A percentile compares a stretch with the other conserved stretches of the same genome.
phyloP scores from a whole-genome alignment of 2,329 filamentous ascomycete genomes.

The Pseudocercospora fuligena region DNA sequence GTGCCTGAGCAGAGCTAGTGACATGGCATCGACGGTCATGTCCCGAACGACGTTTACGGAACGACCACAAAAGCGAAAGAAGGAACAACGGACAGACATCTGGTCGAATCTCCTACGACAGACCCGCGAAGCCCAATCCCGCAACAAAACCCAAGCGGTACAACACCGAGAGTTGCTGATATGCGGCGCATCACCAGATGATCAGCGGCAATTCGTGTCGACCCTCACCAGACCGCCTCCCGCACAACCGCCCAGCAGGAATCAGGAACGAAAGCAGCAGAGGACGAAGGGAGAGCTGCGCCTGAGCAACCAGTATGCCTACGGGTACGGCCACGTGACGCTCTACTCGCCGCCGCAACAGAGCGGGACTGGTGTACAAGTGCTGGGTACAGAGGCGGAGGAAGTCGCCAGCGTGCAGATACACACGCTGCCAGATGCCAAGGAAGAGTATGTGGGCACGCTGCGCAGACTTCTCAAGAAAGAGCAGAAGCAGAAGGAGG shows the following conservation, averaged over 20 bases:
- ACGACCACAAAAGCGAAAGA: constrained; percentile 30
- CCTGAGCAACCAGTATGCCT: constrained; percentile 42
- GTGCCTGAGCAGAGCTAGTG: background rate
- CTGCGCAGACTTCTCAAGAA: constrained; percentile 34
- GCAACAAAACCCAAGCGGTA: constrained; percentile 38
- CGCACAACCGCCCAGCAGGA: constrained; percentile 30
- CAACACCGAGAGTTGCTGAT: constrained; percentile 38
- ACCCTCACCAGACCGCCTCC: constrained; percentile 37
- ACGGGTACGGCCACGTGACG: constrained; percentile 42
- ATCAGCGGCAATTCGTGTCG: constrained; percentile 38
- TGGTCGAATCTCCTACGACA: constrained; percentile 42
- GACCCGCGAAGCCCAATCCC: constrained; percentile 43
- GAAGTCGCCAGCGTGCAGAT: constrained; percentile 39
- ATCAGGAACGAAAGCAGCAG: constrained; percentile 31
- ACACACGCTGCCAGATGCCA: constrained; percentile 40
- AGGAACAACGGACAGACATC: constrained; percentile 39
- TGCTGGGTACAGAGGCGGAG: constrained; percentile 39
- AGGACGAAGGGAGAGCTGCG: constrained; percentile 36
- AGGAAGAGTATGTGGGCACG: constrained; percentile 36
- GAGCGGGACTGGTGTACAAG: constrained; percentile 31
- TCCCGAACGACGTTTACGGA: constrained; percentile 19
- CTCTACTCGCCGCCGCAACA: constrained; percentile 39
- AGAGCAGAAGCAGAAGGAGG: constrained; percentile 24
- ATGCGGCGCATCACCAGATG: constrained; percentile 40
- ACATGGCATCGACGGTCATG: constrained; percentile 28